Percentiles rank a stretch among this genome's conserved stretches.
Evolutionary conservation across 257 asterid species (phyloP).

Genomic region (Forsythia suspensa): DNA sequence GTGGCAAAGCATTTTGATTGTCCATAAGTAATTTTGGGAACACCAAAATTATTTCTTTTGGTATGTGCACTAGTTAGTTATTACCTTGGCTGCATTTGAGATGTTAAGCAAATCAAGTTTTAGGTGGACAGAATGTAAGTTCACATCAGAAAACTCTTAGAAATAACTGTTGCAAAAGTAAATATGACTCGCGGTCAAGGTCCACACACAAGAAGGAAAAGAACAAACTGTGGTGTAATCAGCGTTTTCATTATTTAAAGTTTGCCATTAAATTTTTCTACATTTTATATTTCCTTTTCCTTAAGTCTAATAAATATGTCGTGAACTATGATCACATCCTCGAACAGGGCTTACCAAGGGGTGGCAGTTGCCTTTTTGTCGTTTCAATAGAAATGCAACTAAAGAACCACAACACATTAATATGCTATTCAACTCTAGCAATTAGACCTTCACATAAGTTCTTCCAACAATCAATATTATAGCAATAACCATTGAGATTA

Average conservation of each 20-base stretch:
- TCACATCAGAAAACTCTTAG: not conserved
- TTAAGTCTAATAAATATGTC: not conserved
- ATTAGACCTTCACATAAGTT: not conserved
- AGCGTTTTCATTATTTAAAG: not conserved
- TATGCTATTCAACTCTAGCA: not conserved
- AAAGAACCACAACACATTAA: not conserved
- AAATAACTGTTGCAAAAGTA: not conserved
- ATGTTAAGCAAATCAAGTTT: not conserved
- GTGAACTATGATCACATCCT: not conserved
- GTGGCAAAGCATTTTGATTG: not conserved
- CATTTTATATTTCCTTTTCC: not conserved
- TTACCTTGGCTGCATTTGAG: constrained; percentile 10
- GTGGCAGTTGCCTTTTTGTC: not conserved
- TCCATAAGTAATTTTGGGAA: not conserved
- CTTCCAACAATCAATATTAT: not conserved
- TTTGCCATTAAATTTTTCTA: constrained; percentile 13
- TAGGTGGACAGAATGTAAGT: constrained; percentile 2
- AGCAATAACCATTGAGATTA: not conserved
- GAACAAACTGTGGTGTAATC: not conserved
- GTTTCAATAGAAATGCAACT: not conserved
- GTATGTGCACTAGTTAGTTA: not conserved
- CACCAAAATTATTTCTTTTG: constrained; percentile 2
- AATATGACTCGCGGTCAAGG: not conserved
- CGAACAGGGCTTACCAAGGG: not conserved
- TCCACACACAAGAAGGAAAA: not conserved